Evolutionary conservation across 768 basidiomycete species (phyloP).

Genomic region (Fistulinella prunicolor): DNA sequence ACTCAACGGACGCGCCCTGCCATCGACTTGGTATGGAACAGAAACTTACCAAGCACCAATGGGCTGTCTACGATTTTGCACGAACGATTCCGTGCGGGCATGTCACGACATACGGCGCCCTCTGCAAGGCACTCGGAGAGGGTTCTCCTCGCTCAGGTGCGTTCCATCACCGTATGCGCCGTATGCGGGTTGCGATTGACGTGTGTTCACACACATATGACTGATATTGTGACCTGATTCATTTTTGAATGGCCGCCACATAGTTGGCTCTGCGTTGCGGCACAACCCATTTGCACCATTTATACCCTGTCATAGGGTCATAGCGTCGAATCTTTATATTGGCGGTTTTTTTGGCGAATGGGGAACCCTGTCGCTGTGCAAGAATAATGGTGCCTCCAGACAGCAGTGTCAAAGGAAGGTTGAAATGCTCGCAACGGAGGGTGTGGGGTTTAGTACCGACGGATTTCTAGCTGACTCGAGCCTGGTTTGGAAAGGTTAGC

Average conservation of each 20-base stretch:
- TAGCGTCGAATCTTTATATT: conserved; percentile 56
- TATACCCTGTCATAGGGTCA: conserved; percentile 69
- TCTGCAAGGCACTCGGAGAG: conserved; percentile 44
- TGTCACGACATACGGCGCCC: conserved; percentile 56
- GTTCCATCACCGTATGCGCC: conserved; percentile 7
- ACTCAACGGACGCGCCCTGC: neutral
- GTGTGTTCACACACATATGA: too few species aligned
- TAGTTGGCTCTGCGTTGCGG: conserved; percentile 62
- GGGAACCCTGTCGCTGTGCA: conserved; percentile 31
- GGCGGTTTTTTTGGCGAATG: conserved; percentile 67
- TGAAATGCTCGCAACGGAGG: conserved; percentile 49
- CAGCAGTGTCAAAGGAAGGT: conserved; percentile 46
- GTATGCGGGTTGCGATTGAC: too few species aligned
- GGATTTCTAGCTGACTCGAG: conserved; percentile 38
- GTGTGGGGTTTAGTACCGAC: conserved; percentile 45
- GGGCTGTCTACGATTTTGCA: conserved; percentile 58
- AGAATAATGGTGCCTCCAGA: conserved; percentile 26
- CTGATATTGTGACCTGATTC: neutral
- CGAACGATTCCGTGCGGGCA: conserved; percentile 48
- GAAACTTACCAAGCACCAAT: conserved; percentile 52
- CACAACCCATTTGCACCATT: conserved; percentile 66
- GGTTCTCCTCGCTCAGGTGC: conserved; percentile 66
- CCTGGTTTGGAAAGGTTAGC: conserved; percentile 15
- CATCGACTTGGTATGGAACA: conserved; percentile 24
- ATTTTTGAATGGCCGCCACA: neutral